Conservation (phyloP, 2,329 filamentous ascomycete genomes). For the Curvularia eragrostidis region DNA sequence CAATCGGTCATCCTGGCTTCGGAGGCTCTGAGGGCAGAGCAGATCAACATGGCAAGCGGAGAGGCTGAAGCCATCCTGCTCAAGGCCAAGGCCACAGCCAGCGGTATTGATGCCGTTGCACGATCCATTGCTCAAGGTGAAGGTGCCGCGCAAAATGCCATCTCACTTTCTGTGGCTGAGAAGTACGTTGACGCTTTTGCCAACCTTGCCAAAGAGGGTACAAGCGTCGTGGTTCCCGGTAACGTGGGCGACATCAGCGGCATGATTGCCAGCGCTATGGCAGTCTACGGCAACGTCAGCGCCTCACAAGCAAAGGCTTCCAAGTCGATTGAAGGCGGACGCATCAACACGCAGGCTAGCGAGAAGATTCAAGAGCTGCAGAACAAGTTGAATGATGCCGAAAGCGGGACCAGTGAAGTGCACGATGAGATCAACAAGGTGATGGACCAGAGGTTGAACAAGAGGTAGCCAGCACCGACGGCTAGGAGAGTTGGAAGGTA, state of each 20-base stretch:
- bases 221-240: slow-evolving; percentile 91
- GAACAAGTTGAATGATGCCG: slow-evolving; percentile 32
- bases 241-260: slow-evolving; percentile 95
- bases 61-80: slow-evolving; percentile 92
- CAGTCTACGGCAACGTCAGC: slow-evolving; percentile 92
- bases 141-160: slow-evolving; percentile 77
- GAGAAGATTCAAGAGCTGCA: slow-evolving; percentile 45
- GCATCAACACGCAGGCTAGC: slow-evolving; percentile 30
- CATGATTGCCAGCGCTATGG: slow-evolving; percentile 96
- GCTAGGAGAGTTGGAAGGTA: not conserved
- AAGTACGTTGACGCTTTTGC: slow-evolving; percentile 97
- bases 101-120: slow-evolving; percentile 86
- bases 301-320: slow-evolving; percentile 75
- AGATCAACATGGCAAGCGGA: slow-evolving; percentile 91
- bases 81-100: slow-evolving; percentile 83
- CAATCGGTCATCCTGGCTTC: slow-evolving; percentile 96
- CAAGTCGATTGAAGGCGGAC: slow-evolving; percentile 42
- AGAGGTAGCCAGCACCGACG: slow-evolving; percentile 25
- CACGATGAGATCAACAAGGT: slow-evolving; percentile 43
- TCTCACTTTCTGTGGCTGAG: slow-evolving; percentile 90
- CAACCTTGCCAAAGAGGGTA: slow-evolving; percentile 92
- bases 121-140: slow-evolving; percentile 75
- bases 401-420: slow-evolving; percentile 32
- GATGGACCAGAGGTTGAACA: slow-evolving; percentile 46
- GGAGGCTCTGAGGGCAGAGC: slow-evolving; percentile 85